These are phyloP conservation scores for Trichopus zeylanicus DNA, from an alignment of 116 monocot species.

Conservation along the genomic window DNA sequence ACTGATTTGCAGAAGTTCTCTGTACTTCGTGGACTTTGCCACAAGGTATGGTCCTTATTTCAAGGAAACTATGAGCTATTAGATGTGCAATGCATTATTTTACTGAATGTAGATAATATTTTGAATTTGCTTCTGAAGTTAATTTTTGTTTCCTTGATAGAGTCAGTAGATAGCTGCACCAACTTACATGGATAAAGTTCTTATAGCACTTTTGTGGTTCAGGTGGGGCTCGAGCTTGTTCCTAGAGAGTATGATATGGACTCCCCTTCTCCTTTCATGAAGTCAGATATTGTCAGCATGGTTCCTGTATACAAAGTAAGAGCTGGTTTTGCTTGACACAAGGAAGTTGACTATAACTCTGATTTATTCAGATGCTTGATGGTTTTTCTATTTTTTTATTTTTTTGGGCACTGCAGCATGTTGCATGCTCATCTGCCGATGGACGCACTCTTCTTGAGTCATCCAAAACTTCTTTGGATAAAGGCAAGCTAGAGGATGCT, in stretches of 20 bases:
- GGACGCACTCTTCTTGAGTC: conserved; percentile 91
- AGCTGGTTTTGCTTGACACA: not conserved
- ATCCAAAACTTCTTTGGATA: conserved; percentile 92
- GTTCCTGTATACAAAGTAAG: conserved; percentile 91
- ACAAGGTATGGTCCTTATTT: conserved; percentile 66
- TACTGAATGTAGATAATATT: no score
- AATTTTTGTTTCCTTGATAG: no score
- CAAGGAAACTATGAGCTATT: no score
- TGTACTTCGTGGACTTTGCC: conserved; percentile 88
- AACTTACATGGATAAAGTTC: no score
- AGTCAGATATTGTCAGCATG: conserved; percentile 84
- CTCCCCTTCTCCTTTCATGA: conserved; percentile 54
- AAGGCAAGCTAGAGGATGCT: conserved; percentile 96
- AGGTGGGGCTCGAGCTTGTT: conserved; percentile 93
- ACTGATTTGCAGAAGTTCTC: conserved; percentile 70
- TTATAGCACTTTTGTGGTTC: conserved; percentile 6
- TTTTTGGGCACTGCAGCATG: conserved; percentile 56
- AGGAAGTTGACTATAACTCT: not conserved
- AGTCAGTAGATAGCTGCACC: no score
- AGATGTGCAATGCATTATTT: no score
- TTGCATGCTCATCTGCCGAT: conserved; percentile 95
- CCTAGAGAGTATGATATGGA: conserved; percentile 95
- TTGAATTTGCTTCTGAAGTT: no score
- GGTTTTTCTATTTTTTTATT: not conserved
- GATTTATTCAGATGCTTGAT: not conserved